These are phyloP conservation scores for Penicillium flavigenum DNA, from an alignment of 495 filamentous ascomycete genomes.

Conservation along the genomic window DNA sequence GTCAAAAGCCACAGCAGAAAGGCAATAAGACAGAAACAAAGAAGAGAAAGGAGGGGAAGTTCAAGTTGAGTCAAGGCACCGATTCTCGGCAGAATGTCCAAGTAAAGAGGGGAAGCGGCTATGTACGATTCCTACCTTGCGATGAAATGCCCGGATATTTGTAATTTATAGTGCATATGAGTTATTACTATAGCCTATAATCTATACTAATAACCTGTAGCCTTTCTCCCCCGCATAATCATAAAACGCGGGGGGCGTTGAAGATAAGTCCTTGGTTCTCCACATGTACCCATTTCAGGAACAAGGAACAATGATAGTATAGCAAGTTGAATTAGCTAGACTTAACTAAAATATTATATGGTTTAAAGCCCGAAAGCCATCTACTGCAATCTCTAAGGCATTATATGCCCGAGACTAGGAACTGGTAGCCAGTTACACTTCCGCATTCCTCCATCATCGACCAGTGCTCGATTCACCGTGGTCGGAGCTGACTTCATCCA, in stretches of 20 bases:
- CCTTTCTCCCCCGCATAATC: neutral
- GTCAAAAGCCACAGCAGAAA: conserved; percentile 3
- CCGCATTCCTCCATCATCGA: conserved; percentile 12
- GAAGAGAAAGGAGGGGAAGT: conserved; percentile 5
- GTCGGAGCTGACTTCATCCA: conserved; percentile 26
- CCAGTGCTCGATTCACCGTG: conserved; percentile 11
- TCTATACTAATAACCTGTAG: neutral
- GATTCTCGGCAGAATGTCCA: conserved; percentile 7
- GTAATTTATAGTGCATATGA: neutral
- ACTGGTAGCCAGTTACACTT: neutral
- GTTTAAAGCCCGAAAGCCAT: neutral
- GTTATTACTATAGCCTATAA: neutral
- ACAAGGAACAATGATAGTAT: neutral
- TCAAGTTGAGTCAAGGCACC: neutral
- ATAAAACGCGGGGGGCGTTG: neutral
- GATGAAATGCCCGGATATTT: conserved; percentile 12
- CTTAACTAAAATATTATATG: neutral
- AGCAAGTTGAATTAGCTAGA: neutral
- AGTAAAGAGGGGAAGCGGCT: conserved; percentile 4
- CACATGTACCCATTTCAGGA: neutral
- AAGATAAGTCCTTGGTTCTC: neutral
- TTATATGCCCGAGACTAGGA: neutral
- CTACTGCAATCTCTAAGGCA: neutral
- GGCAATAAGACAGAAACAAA: neutral
- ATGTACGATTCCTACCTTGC: conserved; percentile 9